Evolutionary conservation across 495 filamentous ascomycete genomes (phyloP).

Genomic region (Terfezia claveryi): DNA sequence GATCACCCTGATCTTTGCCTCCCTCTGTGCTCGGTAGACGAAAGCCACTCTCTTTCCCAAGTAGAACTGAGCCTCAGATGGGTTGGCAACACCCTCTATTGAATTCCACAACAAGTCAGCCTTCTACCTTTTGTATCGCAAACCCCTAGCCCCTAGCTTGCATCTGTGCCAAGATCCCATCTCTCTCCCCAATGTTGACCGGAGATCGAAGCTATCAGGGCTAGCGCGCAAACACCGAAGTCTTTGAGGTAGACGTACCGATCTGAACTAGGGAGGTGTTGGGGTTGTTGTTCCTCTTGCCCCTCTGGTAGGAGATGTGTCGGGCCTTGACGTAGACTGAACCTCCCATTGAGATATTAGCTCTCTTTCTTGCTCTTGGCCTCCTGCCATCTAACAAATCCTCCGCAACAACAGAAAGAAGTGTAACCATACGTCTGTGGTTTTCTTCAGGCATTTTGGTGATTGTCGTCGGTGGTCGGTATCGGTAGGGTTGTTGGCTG

Average conservation of each 20-base stretch:
- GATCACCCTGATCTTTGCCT: slow-evolving; percentile 72
- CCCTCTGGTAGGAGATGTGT: slow-evolving; percentile 85
- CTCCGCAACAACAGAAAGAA: not conserved
- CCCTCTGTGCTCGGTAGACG: slow-evolving; percentile 82
- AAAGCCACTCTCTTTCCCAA: slow-evolving; percentile 82
- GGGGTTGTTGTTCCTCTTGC: slow-evolving; percentile 63
- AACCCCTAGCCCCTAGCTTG: too few relatives aligned
- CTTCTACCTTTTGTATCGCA: too few relatives aligned
- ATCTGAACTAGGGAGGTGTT: slow-evolving; percentile 84
- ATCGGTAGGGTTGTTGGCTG: not conserved
- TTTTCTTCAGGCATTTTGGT: not conserved
- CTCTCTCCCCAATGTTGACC: too few relatives aligned
- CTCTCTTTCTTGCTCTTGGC: not conserved
- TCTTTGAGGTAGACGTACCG: slow-evolving; percentile 16
- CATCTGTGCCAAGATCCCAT: too few relatives aligned
- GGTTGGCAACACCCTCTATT: slow-evolving; percentile 61
- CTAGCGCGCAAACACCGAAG: too few relatives aligned
- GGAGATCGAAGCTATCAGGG: too few relatives aligned
- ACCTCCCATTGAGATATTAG: not conserved
- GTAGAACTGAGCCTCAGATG: slow-evolving; percentile 45
- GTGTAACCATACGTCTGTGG: not conserved
- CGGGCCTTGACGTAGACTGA: slow-evolving; percentile 20
- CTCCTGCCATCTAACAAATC: not conserved
- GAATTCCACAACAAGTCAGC: too few relatives aligned
- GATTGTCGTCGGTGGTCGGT: not conserved